phyloP scores from a whole-genome alignment of 2,329 filamentous ascomycete genomes.

The Alternaria arbusti region DNA sequence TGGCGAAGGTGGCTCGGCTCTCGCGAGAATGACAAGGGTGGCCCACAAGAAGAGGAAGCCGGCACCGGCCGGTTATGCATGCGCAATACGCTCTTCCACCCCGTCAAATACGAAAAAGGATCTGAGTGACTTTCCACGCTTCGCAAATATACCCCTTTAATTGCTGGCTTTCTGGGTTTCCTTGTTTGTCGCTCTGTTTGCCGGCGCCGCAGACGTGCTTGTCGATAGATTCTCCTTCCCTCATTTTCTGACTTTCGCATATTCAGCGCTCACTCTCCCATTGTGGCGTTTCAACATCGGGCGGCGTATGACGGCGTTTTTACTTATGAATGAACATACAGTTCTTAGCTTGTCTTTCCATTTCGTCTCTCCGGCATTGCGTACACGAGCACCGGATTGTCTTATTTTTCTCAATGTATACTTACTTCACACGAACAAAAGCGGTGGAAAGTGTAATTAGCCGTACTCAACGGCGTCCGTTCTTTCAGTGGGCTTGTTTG shows the following conservation, averaged over 20 bases:
- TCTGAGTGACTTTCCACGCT: constrained; percentile 36
- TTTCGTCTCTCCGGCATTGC: constrained; percentile 14
- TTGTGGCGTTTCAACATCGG: constrained; percentile 29
- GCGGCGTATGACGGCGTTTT: constrained; percentile 43
- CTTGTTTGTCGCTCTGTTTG: constrained; percentile 19
- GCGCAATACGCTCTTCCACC: constrained; percentile 54
- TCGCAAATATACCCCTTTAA: constrained; percentile 36
- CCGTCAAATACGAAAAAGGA: constrained; percentile 56
- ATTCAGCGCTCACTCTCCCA: constrained; percentile 29
- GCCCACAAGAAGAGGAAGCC: constrained; percentile 51
- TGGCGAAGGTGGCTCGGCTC: constrained; percentile 60
- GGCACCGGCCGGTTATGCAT: constrained; percentile 58
- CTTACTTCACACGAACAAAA: constrained; percentile 29
- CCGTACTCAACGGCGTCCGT: constrained; percentile 23
- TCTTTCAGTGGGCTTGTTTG: constrained; percentile 16
- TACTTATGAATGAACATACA: constrained; percentile 6
- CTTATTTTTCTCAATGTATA: constrained; percentile 24
- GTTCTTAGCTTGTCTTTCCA: constrained; percentile 12
- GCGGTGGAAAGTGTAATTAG: constrained; percentile 37
- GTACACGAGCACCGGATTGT: constrained; percentile 9
- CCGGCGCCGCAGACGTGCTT: constrained; percentile 19
- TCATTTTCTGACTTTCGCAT: constrained; percentile 25
- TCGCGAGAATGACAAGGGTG: constrained; percentile 52
- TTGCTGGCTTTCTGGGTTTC: constrained; percentile 20
- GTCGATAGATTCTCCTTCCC: constrained; percentile 31